phyloP scores from a whole-genome alignment of 31 red algal genomes.

The Endocladia muricata region DNA sequence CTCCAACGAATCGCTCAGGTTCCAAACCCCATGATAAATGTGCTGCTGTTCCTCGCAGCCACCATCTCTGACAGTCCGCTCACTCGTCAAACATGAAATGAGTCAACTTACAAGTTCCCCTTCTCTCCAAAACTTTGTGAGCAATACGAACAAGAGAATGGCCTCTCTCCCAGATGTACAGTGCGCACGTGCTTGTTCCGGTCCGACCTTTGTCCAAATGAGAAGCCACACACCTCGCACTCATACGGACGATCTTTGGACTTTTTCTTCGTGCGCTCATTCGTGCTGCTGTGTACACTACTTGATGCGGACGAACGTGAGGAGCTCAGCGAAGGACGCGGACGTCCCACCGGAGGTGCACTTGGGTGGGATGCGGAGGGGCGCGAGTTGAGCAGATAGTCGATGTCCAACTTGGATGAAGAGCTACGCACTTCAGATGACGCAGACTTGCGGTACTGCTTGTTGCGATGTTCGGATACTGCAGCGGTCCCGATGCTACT shows the following conservation, averaged over 20 bases:
- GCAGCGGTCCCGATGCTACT: no score
- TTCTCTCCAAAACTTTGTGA: conserved; percentile 61
- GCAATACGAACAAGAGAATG: conserved; percentile 64
- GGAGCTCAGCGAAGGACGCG: not conserved
- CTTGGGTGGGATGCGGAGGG: not conserved
- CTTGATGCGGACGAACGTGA: not conserved
- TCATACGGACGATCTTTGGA: conserved; percentile 46
- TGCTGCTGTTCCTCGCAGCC: no score
- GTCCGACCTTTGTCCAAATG: conserved; percentile 58
- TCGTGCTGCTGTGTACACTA: not conserved
- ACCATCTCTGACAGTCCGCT: no score
- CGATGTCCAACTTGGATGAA: conserved; percentile 47
- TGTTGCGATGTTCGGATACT: not conserved
- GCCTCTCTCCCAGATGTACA: conserved; percentile 70
- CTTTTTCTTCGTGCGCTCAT: conserved; percentile 15
- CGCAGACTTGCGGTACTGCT: not conserved
- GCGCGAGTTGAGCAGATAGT: conserved; percentile 38
- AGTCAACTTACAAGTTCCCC: conserved; percentile 74
- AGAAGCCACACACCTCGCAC: conserved; percentile 63
- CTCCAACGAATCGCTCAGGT: no score
- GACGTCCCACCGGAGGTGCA: not conserved
- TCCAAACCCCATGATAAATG: no score
- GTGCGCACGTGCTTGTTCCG: conserved; percentile 72
- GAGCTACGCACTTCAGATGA: no score
- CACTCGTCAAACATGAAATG: no score